Evolutionary conservation across 2,329 filamentous ascomycete genomes (phyloP).

Genomic region (Cladosporium velox): DNA sequence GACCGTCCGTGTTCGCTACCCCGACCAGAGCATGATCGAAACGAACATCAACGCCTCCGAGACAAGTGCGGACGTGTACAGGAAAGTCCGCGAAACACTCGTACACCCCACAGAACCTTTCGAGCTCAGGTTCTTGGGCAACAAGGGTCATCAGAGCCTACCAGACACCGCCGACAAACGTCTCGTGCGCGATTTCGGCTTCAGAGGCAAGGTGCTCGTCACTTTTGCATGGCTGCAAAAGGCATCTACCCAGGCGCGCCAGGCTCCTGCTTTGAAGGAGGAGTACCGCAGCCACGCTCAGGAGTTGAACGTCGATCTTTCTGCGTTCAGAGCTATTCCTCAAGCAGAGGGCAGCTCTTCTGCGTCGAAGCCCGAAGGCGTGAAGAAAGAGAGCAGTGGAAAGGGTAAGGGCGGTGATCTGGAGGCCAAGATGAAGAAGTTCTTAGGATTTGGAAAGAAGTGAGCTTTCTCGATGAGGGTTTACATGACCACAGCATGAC

Average conservation of each 20-base stretch:
- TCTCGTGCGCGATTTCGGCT: conserved; percentile 72
- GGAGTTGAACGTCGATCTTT: conserved; percentile 65
- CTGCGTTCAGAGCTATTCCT: conserved; percentile 1
- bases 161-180: conserved; percentile 42
- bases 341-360: conserved; percentile 30
- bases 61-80: conserved; percentile 71
- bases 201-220: conserved; percentile 71
- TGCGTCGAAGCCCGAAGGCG: conserved; percentile 32
- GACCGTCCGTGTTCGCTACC: conserved; percentile 79
- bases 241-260: conserved; percentile 59
- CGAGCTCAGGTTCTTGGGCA: conserved; percentile 65
- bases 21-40: conserved; percentile 78
- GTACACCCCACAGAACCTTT: conserved; percentile 65
- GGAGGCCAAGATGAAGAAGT: conserved; percentile 63
- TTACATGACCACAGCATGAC: background rate
- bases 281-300: conserved; percentile 63
- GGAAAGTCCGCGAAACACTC: conserved; percentile 72
- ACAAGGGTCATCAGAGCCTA: conserved; percentile 43
- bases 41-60: conserved; percentile 69
- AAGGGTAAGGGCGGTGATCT: conserved; percentile 41
- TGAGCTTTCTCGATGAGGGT: conserved; percentile 35
- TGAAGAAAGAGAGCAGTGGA: conserved; percentile 31
- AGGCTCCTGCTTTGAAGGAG: conserved; percentile 60
- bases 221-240: conserved; percentile 73
- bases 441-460: conserved; percentile 73